A percentile compares a stretch with the other conserved stretches of the same genome.
Evolutionary conservation across 495 filamentous ascomycete genomes (phyloP).

Genomic region (Glarea lozoyensis): DNA sequence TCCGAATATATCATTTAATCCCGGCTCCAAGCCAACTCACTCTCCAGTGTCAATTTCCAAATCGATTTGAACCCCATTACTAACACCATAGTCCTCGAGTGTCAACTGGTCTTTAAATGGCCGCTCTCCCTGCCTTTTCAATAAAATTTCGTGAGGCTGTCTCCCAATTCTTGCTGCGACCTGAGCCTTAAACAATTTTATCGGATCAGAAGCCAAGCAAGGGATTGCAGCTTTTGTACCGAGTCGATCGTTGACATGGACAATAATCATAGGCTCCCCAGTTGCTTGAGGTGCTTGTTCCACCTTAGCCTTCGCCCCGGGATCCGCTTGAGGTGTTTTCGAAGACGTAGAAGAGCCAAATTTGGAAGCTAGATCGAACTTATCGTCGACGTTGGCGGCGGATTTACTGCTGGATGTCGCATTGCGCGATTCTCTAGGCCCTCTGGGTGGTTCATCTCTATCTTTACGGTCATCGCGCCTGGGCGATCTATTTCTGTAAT

Average conservation of each 20-base stretch:
- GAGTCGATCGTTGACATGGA: conserved; percentile 84
- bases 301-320: conserved; percentile 7
- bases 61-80: conserved; percentile 83
- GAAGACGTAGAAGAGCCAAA: conserved; percentile 9
- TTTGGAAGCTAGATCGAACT: conserved; percentile 21
- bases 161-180: conserved; percentile 81
- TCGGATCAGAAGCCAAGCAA: conserved; percentile 69
- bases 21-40: no score
- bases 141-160: conserved; percentile 78
- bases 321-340: neutral
- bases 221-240: conserved; percentile 88
- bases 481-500: conserved; percentile 38
- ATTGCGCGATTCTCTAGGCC: neutral
- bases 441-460: conserved; percentile 11
- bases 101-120: conserved; percentile 87
- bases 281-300: conserved; percentile 21
- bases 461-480: conserved; percentile 19
- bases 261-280: conserved; percentile 78
- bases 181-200: conserved; percentile 81
- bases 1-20: no score
- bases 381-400: conserved; percentile 21
- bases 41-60: conserved; percentile 76
- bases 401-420: neutral
- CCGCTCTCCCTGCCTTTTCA: conserved; percentile 84
- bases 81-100: conserved; percentile 81